Conservation (phyloP, 768 basidiomycete species). For the Trametes coccinea region DNA sequence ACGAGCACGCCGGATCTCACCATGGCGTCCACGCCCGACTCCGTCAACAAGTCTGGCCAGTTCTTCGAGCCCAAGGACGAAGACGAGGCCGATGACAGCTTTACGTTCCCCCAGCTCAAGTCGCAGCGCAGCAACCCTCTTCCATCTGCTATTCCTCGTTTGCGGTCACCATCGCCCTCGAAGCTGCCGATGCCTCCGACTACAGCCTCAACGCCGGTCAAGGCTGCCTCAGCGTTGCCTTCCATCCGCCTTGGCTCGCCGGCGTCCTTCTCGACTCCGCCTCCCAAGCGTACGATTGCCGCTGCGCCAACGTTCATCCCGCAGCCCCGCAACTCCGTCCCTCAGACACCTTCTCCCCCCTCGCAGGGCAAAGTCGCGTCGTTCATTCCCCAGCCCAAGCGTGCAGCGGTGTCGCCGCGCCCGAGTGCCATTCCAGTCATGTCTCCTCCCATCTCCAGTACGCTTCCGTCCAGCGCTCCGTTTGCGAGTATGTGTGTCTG, state of each 20-base stretch:
- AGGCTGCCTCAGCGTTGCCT: constrained; percentile 31
- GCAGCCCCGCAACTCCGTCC: constrained; percentile 45
- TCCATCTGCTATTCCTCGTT: constrained; percentile 56
- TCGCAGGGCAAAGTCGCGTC: constrained; percentile 40
- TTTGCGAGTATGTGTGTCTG: constrained; percentile 30
- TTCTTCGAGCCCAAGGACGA: constrained; percentile 22
- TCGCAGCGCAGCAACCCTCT: constrained; percentile 25
- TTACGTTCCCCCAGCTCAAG: constrained; percentile 26
- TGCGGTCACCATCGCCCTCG: constrained; percentile 36
- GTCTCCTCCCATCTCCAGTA: constrained; percentile 24
- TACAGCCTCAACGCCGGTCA: constrained; percentile 34
- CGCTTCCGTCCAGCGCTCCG: constrained; percentile 25
- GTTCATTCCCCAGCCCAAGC: constrained; percentile 32
- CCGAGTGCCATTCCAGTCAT: constrained; percentile 23
- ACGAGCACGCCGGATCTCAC: constrained; percentile 19
- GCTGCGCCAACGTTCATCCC: constrained; percentile 59
- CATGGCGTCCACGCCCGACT: constrained; percentile 19
- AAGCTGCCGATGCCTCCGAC: constrained; percentile 24
- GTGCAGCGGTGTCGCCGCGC: constrained; percentile 21
- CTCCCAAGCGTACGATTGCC: constrained; percentile 49
- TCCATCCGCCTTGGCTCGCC: constrained; percentile 26
- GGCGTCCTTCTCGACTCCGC: constrained; percentile 47
- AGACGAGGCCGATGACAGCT: constrained; percentile 16
- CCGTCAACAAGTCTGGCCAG: constrained; percentile 4
- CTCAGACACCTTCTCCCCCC: constrained; percentile 43